Base-by-base conservation (phyloP, 2,329 filamentous ascomycete genomes). In the Acephala macrosclerotiorum region DNA sequence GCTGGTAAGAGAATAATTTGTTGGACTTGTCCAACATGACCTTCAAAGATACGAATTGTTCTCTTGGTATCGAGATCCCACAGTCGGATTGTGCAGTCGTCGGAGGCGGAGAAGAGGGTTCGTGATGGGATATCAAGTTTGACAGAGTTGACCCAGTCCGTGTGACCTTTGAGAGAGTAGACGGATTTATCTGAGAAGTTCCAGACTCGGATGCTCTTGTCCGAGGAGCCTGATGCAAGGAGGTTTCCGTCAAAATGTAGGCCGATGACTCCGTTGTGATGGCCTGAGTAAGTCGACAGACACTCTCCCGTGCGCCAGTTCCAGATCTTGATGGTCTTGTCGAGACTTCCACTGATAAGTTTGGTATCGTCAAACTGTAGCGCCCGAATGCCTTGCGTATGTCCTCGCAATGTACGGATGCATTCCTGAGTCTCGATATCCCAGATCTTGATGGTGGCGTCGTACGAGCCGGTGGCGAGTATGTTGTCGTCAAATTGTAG, bases 121-220 rank as follows among this genome's bases (percentile, higher is more conserved):
- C 93, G 89, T 11, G 93, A 96, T 1, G 86, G 81, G 0, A 89
- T 85, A 77, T 99, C 94, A 42, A 99, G 87, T 71, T 91, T 91
- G 36, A 98, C 95, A n/a, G 92, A 90, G 79, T 99, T 99, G 73
- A 99, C 94, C 92, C 95, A 98, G 77, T 98, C 94, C 0, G 85
- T 88, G 77, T 99, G 96, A 9, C 94, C 95, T 26, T 90, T 89
- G 14, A 99, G 84, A 60, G 88, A 85, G 72, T 91, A 97, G 0
- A 90, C 91, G 61, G 92, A 89, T 76, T 93, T 93, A 65, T 91
- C 92, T 73, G 91, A 87, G 74, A 96, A 96, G 77, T 97, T 95
- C 87, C 95, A 97, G 55, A 99, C 90, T 76, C 95, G 94, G 78
- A 98, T 90, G 1, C 91, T 95, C 77, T 89, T 89, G 79, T 99